Evolutionary conservation across 139 green algal species (phyloP).

Genomic region (Auxenochlorella pyrenoidosa): DNA sequence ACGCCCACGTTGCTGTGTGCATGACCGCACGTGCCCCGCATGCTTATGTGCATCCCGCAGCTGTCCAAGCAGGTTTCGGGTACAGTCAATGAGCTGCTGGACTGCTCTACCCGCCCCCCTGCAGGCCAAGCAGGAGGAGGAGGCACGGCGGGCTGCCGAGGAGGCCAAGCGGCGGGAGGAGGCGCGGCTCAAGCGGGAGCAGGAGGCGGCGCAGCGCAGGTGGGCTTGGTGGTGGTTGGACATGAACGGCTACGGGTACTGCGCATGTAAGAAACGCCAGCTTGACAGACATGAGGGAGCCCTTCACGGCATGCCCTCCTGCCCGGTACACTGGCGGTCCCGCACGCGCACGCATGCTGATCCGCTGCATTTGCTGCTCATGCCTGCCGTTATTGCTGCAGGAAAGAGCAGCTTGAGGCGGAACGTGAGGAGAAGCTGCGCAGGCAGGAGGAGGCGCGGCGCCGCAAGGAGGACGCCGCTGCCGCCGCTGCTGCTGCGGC

Average conservation of each 20-base stretch:
- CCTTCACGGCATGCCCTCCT: background rate
- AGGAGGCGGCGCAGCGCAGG: constrained; percentile 55
- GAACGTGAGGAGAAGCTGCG: constrained; percentile 53
- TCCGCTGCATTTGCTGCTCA: background rate
- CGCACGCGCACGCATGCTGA: background rate
- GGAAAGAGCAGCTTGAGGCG: constrained; percentile 52
- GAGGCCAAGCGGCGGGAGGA: constrained; percentile 48
- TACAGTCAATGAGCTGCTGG: background rate
- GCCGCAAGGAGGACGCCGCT: constrained; percentile 51
- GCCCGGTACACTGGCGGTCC: background rate
- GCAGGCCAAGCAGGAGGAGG: constrained; percentile 65
- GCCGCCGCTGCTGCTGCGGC: constrained; percentile 37
- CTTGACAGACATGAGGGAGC: no score
- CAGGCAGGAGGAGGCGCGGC: constrained; percentile 42
- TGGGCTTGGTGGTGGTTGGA: background rate
- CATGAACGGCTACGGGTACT: no score
- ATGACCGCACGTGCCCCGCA: background rate
- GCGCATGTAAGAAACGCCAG: no score
- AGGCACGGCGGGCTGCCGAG: constrained; percentile 45
- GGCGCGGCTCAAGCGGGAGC: constrained; percentile 43
- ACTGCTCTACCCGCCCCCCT: background rate
- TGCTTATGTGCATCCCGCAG: background rate
- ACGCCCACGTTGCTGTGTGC: background rate
- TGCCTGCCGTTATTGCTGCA: background rate
- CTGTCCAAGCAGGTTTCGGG: no score